These are phyloP conservation scores for Cercospora canescens DNA, from an alignment of 2,329 filamentous ascomycete species.

Conservation along the genomic window DNA sequence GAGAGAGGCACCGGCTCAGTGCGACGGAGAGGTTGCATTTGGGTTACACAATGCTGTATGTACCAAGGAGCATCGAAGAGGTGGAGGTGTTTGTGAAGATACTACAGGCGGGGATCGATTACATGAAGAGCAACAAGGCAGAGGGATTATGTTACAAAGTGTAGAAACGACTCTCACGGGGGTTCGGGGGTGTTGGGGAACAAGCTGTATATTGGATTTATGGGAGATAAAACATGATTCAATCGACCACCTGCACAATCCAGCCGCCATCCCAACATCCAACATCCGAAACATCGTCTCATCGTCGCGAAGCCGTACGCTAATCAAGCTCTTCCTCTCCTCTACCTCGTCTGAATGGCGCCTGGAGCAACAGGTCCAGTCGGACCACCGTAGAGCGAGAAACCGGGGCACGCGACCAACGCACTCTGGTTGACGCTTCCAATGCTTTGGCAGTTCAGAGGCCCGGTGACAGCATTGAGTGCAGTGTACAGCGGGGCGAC, in stretches of 20 bases:
- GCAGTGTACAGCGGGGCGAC: conserved; percentile 15
- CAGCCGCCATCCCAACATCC: not conserved
- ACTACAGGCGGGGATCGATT: conserved; percentile 17
- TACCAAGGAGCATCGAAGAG: conserved; percentile 14
- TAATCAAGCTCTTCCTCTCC: not conserved
- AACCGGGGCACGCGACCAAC: conserved; percentile 30
- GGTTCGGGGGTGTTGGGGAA: not conserved
- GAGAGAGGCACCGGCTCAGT: conserved; percentile 18
- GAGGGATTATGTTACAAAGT: too few relatives aligned
- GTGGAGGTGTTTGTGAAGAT: conserved; percentile 7
- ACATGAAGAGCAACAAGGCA: conserved; percentile 3
- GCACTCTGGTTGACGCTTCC: conserved; percentile 29
- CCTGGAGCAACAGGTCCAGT: conserved; percentile 30
- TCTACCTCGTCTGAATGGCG: conserved; percentile 26
- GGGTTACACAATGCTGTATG: conserved; percentile 20
- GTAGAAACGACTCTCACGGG: too few relatives aligned
- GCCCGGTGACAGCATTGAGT: conserved; percentile 15
- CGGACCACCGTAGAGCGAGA: conserved; percentile 33
- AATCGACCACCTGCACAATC: not conserved
- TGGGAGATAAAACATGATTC: not conserved
- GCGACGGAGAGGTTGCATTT: conserved; percentile 14
- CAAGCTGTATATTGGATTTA: not conserved
- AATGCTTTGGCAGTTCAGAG: conserved; percentile 27
- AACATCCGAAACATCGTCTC: too few relatives aligned
- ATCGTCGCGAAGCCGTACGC: not conserved